These are phyloP conservation scores for Russula emetica DNA, from an alignment of 768 basidiomycete genomes.

Conservation along the genomic window DNA sequence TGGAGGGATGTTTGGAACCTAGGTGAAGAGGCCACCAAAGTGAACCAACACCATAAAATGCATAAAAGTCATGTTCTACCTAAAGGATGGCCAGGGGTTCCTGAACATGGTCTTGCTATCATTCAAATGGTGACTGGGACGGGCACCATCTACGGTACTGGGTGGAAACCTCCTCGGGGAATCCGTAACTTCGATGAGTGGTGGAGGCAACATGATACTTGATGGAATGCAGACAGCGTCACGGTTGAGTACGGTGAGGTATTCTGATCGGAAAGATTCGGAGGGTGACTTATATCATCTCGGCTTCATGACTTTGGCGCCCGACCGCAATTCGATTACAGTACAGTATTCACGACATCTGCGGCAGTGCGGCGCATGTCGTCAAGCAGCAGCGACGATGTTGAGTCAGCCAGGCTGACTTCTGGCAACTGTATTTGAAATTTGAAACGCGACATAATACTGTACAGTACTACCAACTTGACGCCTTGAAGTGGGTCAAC, in stretches of 20 bases:
- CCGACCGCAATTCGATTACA: no score
- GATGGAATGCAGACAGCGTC: not conserved
- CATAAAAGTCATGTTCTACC: conserved; percentile 7
- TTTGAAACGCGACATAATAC: no score
- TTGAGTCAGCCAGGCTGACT: no score
- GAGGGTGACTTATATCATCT: not conserved
- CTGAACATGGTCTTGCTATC: conserved; percentile 18
- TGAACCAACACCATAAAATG: not conserved
- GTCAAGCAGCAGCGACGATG: no score
- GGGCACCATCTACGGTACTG: conserved; percentile 7
- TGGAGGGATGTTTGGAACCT: conserved; percentile 22
- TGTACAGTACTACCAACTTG: no score
- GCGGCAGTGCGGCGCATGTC: no score
- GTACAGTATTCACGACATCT: no score
- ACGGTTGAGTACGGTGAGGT: no score
- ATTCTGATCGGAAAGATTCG: not conserved
- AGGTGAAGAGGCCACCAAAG: not conserved
- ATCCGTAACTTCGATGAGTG: conserved; percentile 22
- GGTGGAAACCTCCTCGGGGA: conserved; percentile 20
- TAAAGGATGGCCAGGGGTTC: conserved; percentile 28
- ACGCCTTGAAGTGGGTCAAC: no score
- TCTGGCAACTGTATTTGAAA: no score
- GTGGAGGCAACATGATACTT: conserved; percentile 13
- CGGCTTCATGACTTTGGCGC: not conserved
- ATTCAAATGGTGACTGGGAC: conserved; percentile 23